Base-by-base conservation (phyloP, 2,329 filamentous ascomycete species). In the Epichloe scottii region DNA sequence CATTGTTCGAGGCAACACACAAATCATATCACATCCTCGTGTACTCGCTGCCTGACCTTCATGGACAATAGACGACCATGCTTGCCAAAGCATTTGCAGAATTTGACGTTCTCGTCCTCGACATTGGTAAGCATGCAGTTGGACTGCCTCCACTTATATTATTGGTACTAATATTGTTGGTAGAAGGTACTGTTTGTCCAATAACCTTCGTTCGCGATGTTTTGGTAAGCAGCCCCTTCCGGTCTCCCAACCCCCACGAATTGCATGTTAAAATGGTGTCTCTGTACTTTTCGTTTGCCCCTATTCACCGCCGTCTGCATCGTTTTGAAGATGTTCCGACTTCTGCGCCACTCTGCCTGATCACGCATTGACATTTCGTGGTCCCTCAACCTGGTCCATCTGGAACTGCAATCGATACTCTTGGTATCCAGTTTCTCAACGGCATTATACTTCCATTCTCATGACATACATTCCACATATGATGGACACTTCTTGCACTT, bases 191-290 rank as follows among this genome's bases (percentile, higher is more conserved):
- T 47, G 82, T 90, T 56, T 89, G 85, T 66, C 84, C 85, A 59
- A 89, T 90, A 65, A 87, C 84, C 59, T 90, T 90, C 68, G 87
- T 90, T 68, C 87, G 87, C 70, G 84, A 89, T 66, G 80, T 87
- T 57, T 72, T 90, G 71, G 87, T 90, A 80, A 78, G 85, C 71
- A 53, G 51, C 55, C 46, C 39, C 48, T 39, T 44, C 34, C 34
- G n/a, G 15, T 37, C 4, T 14, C 15, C 15, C 8, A 21, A n/a
- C 12, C 6, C 5, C 8, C 7, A 37, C 33, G 30, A 15, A 37
- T 19, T 17, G 14, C 30, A 35, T 21, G 10, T 17, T 19, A 4
- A 12, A n/a, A 19, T n/a, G 30, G 6, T 12, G 42, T 34, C 42
- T 6, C 15, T 34, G 42, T 14, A 17, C 26, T 23, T 42, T 14